phyloP scores from a whole-genome alignment of 768 basidiomycete genomes.

The Tubosaeta sp. region DNA sequence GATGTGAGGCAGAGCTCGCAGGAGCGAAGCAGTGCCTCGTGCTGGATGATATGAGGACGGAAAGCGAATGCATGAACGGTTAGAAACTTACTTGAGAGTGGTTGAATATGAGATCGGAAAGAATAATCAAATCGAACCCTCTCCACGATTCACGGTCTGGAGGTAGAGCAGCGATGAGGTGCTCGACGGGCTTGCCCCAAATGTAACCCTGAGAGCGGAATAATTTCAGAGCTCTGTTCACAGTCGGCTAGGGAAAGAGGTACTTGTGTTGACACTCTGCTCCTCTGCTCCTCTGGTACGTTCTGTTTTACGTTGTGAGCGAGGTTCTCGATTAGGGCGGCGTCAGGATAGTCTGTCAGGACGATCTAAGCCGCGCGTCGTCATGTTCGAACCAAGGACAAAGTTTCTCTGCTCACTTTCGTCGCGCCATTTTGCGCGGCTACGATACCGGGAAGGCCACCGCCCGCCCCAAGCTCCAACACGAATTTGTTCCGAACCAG shows the following conservation, averaged over 20 bases:
- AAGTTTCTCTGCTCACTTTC: constrained; percentile 39
- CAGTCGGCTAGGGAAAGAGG: constrained; percentile 26
- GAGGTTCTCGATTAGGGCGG: constrained; percentile 70
- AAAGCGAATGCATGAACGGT: background rate
- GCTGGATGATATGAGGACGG: constrained; percentile 40
- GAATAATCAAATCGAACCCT: constrained; percentile 74
- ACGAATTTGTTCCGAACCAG: constrained; percentile 49
- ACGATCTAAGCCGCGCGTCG: constrained; percentile 52
- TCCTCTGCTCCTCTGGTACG: constrained; percentile 25
- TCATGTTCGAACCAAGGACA: background rate
- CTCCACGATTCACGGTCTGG: constrained; percentile 11
- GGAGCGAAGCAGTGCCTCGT: constrained; percentile 73
- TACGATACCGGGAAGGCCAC: constrained; percentile 82
- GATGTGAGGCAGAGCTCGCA: constrained; percentile 47
- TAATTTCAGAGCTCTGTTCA: constrained; percentile 11
- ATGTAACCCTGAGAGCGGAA: constrained; percentile 59
- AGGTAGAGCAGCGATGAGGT: constrained; percentile 28
- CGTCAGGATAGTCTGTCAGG: constrained; percentile 91
- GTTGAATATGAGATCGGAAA: constrained; percentile 93
- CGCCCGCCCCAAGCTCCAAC: constrained; percentile 92
- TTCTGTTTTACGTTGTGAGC: constrained; percentile 63
- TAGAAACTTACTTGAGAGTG: constrained; percentile 68
- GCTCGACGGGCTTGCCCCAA: constrained; percentile 62
- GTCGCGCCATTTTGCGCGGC: constrained; percentile 64
- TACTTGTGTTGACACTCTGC: constrained; percentile 32